These are phyloP conservation scores for Mucor racemosus DNA, from an alignment of 371 early-diverging fungal genomes.

Conservation along the genomic window DNA sequence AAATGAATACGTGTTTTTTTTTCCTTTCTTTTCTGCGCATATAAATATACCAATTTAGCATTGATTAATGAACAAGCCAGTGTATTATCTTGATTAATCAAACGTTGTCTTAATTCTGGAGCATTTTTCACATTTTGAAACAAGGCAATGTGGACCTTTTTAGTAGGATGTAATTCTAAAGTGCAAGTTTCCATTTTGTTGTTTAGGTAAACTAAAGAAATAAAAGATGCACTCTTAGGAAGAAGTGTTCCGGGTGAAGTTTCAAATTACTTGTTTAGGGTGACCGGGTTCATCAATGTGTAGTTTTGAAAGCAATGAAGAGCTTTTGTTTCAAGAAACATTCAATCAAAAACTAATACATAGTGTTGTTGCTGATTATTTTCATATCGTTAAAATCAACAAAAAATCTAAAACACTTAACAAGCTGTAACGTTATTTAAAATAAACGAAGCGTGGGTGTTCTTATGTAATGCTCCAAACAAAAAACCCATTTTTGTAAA, in stretches of 20 bases:
- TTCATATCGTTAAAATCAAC: no score
- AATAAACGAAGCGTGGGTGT: background rate
- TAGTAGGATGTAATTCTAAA: constrained; percentile 53
- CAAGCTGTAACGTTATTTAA: background rate
- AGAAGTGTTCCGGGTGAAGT: background rate
- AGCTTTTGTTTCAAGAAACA: background rate
- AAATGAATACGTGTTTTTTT: background rate
- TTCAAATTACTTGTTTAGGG: background rate
- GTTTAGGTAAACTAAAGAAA: background rate
- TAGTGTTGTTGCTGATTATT: no score
- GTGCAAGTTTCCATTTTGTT: constrained; percentile 60
- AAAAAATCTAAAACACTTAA: constrained; percentile 2
- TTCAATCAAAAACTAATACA: no score
- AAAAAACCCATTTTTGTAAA: constrained; percentile 1
- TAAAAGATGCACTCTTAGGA: background rate
- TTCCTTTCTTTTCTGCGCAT: background rate
- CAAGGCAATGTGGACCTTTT: constrained; percentile 55
- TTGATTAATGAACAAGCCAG: constrained; percentile 57
- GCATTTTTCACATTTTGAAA: constrained; percentile 59
- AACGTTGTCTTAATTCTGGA: constrained; percentile 50
- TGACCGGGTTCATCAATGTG: constrained; percentile 10
- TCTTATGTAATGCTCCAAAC: constrained; percentile 4
- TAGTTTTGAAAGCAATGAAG: background rate
- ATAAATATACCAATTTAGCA: constrained; percentile 45
- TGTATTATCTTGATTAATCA: constrained; percentile 53